Evolutionary conservation across 148 eudicot genomes (phyloP).

Genomic region (Vaccinium darrowii): DNA sequence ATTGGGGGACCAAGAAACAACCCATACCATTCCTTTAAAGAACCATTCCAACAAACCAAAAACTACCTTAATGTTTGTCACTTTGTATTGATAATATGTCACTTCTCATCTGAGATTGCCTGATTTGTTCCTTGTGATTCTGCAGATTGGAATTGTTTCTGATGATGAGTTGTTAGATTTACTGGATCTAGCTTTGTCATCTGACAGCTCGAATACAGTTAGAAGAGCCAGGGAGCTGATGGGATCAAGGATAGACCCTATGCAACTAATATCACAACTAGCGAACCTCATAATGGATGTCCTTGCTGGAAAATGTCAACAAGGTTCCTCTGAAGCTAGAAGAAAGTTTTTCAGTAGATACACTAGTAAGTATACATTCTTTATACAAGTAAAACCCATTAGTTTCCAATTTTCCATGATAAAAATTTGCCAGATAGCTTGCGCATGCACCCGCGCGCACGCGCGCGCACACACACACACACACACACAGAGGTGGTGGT

Average conservation of each 20-base stretch:
- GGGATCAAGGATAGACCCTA: conserved; percentile 83
- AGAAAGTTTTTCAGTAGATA: conserved; percentile 54
- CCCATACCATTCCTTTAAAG: neutral
- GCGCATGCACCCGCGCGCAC: no score
- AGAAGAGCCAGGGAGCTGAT: conserved; percentile 86
- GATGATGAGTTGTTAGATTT: conserved; percentile 85
- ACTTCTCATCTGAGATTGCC: neutral
- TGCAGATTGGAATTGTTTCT: conserved; percentile 87
- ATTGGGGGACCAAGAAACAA: neutral
- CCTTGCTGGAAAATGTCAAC: conserved; percentile 80
- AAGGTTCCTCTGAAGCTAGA: conserved; percentile 57
- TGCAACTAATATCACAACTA: conserved; percentile 85
- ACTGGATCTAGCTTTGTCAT: conserved; percentile 78
- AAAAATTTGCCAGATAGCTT: neutral
- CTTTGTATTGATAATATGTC: neutral
- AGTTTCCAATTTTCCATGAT: neutral
- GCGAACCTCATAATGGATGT: conserved; percentile 95
- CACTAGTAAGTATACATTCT: conserved; percentile 52
- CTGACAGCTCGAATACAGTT: conserved; percentile 84
- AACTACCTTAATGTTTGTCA: neutral
- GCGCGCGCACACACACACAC: no score
- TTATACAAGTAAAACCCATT: neutral
- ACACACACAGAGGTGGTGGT: no score
- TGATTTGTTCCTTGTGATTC: conserved; percentile 13
- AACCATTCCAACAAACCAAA: neutral